phyloP scores from a whole-genome alignment of 164 flowering plant species.

The Tinospora cordifolia region DNA sequence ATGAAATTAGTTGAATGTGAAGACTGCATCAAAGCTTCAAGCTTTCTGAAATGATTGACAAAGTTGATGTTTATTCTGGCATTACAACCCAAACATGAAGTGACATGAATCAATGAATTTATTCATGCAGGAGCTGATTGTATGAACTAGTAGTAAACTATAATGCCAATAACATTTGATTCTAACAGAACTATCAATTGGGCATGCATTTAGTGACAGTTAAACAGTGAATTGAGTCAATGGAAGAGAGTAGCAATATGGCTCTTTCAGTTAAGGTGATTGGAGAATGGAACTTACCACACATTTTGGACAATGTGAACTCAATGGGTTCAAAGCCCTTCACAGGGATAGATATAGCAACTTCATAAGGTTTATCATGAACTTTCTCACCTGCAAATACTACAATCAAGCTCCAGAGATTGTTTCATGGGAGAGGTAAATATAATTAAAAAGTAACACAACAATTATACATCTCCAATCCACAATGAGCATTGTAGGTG shows the following conservation, averaged over 20 bases:
- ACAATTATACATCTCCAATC: constrained; percentile 73
- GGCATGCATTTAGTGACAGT: background rate
- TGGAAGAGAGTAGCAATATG: background rate
- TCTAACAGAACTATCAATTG: background rate
- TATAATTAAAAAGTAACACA: background rate
- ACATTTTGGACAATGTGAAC: constrained; percentile 70
- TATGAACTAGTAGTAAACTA: too few species aligned
- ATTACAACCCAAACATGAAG: background rate
- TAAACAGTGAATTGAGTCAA: background rate
- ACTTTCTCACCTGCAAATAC: constrained; percentile 55
- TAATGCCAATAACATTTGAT: too few species aligned
- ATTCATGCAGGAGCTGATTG: too few species aligned
- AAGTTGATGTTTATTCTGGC: too few species aligned
- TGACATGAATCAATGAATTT: too few species aligned
- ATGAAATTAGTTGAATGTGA: too few species aligned
- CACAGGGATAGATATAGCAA: constrained; percentile 69
- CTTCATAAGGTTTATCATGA: constrained; percentile 59
- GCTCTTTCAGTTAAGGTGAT: constrained; percentile 5
- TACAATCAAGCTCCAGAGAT: constrained; percentile 12
- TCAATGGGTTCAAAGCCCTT: constrained; percentile 71
- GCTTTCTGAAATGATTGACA: too few species aligned
- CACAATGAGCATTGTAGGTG: constrained; percentile 56
- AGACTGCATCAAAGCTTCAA: too few species aligned
- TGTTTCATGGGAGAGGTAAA: constrained; percentile 1
- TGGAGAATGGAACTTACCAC: constrained; percentile 46